Evolutionary conservation across 2,329 filamentous ascomycete genomes (phyloP), one percentile per base, ranked within the genome.

Genomic region (Phyllosticta citriasiana): DNA sequence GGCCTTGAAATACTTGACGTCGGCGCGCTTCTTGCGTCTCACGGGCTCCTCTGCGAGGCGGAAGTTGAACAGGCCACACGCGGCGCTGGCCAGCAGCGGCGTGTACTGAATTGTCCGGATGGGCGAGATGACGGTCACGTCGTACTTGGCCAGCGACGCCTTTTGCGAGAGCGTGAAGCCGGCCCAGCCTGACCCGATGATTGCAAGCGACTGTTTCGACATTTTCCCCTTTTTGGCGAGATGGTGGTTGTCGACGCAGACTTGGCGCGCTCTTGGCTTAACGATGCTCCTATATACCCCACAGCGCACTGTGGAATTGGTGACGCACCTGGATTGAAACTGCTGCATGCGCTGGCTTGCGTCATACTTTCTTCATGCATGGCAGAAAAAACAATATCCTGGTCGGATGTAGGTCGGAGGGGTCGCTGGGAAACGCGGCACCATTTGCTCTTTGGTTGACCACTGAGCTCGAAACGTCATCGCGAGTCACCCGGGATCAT

Each of bases 61-160:
- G 63, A 78, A 77, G 60, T 78, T 71, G 70, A 79, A 79, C 35
- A 78, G 71, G 0, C 75, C 76, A 53, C 74, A 76, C 10, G 77
- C 77, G 35, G 77, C 77, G 40, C 60, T 65, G 63, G 60, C 63
- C 60, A 79, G 72, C 1, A 79, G 68, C 6, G 77, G 77, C 0
- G 77, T 79, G 62, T 78, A 76, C 52, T 76, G 74, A 27, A 75
- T 71, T 2, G 76, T 79, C 14, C 75, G 69, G 14, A 72, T 64
- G 1, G 77, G 77, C 0, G 76, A 77, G n/a, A 79, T 73, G 50
- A 78, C 67, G 1, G 71, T 73, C 26, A 78, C 68, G 55, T 73
- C 67, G 65, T 76, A 78, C 55, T 71, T 72, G 3, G 68, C 67
- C n/a, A 72, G 64, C 26, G 70, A 66, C 3, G 76, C 65, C 9